phyloP scores from a whole-genome alignment of 2,329 filamentous ascomycete species.

The Cladosporium sphaerospermum region DNA sequence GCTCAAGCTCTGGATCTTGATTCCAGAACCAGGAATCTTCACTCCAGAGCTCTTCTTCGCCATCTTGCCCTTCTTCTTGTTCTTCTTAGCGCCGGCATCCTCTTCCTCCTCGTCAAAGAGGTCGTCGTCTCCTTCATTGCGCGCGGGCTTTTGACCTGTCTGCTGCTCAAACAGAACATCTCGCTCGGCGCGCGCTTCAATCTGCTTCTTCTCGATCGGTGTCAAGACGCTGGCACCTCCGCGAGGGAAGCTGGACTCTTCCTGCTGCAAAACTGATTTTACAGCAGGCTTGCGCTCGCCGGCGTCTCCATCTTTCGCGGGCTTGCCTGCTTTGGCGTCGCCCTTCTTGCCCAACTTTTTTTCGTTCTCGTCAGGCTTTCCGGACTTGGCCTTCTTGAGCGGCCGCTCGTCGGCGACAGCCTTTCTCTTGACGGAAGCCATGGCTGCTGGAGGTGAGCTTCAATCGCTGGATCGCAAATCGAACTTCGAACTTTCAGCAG shows the following conservation, averaged over 20 bases:
- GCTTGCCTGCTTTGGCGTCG: constrained; percentile 18
- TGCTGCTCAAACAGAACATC: constrained; percentile 88
- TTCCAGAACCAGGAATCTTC: constrained; percentile 40
- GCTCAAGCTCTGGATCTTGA: constrained; percentile 80
- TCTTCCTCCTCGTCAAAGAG: constrained; percentile 39
- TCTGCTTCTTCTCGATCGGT: constrained; percentile 92
- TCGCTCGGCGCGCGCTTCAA: constrained; percentile 83
- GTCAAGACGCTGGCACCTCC: constrained; percentile 87
- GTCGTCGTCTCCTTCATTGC: constrained; percentile 44
- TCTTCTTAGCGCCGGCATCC: constrained; percentile 26
- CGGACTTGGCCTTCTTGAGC: constrained; percentile 30
- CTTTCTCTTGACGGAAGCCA: constrained; percentile 43
- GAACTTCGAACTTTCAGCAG: background rate
- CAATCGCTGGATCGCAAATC: background rate
- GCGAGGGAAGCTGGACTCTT: constrained; percentile 86
- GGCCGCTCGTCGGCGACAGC: constrained; percentile 34
- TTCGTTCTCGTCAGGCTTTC: constrained; percentile 15
- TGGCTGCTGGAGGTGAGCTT: constrained; percentile 18
- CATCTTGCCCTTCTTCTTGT: constrained; percentile 49
- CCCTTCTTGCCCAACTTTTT: constrained; percentile 14
- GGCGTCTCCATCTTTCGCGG: constrained; percentile 18
- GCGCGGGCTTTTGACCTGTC: constrained; percentile 47
- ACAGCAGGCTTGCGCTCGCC: constrained; percentile 24
- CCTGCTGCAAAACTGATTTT: constrained; percentile 56
- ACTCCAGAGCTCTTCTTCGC: constrained; percentile 36